Conservation (phyloP, 31 red algal genomes). For the Porphyra umbilicalis region DNA sequence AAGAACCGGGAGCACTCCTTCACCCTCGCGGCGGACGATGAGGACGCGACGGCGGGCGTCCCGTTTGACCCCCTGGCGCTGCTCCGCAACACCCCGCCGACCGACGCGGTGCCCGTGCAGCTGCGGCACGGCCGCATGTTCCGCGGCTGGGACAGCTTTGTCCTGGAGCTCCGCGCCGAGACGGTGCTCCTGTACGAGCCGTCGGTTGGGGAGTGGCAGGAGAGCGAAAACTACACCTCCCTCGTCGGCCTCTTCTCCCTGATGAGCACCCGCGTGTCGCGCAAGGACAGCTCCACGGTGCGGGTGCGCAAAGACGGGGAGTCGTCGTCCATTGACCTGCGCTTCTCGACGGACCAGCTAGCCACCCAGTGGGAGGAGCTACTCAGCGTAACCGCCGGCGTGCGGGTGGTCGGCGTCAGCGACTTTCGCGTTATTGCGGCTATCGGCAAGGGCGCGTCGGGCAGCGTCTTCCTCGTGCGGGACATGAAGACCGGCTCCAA, state of each 20-base stretch:
- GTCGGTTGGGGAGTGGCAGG: not conserved
- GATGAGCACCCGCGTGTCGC: not conserved
- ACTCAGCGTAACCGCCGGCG: slow-evolving; percentile 20
- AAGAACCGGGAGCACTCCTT: slow-evolving; percentile 1
- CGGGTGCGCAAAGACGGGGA: not conserved
- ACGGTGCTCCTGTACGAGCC: not conserved
- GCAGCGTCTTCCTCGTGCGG: slow-evolving; percentile 66
- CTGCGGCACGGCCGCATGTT: not conserved
- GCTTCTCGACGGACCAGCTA: slow-evolving; percentile 34
- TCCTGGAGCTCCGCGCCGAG: not conserved
- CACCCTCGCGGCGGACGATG: not conserved
- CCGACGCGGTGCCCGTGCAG: not conserved
- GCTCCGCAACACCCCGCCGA: slow-evolving; percentile 2
- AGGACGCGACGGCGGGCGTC: not conserved
- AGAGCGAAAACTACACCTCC: slow-evolving; percentile 1
- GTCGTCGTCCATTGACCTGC: slow-evolving; percentile 27
- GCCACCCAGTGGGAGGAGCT: slow-evolving; percentile 49
- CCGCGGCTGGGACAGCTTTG: slow-evolving; percentile 4
- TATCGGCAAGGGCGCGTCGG: slow-evolving; percentile 76
- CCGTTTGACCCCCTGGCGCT: slow-evolving; percentile 1
- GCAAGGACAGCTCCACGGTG: not conserved
- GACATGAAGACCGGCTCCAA: slow-evolving; percentile 63
- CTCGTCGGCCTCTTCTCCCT: not conserved
- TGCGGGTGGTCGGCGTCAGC: slow-evolving; percentile 29
- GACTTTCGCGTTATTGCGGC: slow-evolving; percentile 73